Base-by-base conservation (phyloP, 768 basidiomycete species). In the Chiua virens region DNA sequence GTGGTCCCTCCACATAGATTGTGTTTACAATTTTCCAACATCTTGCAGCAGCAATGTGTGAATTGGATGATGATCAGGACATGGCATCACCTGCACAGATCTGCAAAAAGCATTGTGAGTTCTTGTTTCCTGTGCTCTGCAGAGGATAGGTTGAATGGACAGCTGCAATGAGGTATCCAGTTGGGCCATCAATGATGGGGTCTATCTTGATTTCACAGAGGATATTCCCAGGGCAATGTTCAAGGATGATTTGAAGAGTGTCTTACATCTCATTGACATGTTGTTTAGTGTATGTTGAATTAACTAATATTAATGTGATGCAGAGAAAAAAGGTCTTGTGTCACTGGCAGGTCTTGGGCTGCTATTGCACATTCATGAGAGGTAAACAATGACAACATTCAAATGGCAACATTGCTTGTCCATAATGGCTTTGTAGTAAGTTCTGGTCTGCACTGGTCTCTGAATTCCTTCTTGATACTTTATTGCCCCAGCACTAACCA, bases 51-150 rank as follows among this genome's bases (percentile, higher is more conserved):
- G 74, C 82, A 42, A 78, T 82, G 47, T 80, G 79, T 18, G 83
- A 86, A 14, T 66, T 85, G 21, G 89, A 89, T 4, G 86, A 86
- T 1, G 85, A 81, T 41, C 80, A 87, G 60, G 80, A 84, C 37
- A 88, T 89, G 83, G 79, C 92, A 11, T 71, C 80, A 0, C 81
- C 87, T 0, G 71, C 81, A 90, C 88, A 4, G 87, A 95, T 63
- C 88, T 91, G 0, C 76, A 81, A 61, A 92, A 89, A 61, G 78
- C 80, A 30, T 77, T 81, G 62, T 80, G 61, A 74, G 75, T 70
- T 63, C 70, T 73, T 14, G 11, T 14, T 40, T 30, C 13, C 11
- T 30, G 30, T 7, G 30, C 5, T 4, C 11, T 30, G 13, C 30
- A 30, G 30, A 30, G 30, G 6, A 8, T 27, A 27, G 13, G 5